Percentiles rank a stretch among this genome's conserved stretches.
Evolutionary conservation across 805 yeast species (phyloP).

Genomic region (Ogataea trehalophila): DNA sequence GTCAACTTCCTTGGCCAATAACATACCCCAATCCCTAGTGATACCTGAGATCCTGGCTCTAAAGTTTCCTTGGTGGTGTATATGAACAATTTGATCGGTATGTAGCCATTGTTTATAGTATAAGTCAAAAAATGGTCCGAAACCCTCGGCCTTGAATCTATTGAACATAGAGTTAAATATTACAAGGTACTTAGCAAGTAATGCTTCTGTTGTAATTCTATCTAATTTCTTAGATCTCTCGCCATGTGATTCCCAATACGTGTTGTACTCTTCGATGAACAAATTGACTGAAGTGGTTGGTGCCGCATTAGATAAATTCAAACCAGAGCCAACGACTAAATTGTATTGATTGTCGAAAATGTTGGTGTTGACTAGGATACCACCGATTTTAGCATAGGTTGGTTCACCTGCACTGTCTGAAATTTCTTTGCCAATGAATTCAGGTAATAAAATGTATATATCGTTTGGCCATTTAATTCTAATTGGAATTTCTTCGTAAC

Average conservation of each 20-base stretch:
- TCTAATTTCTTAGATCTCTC: constrained; percentile 28
- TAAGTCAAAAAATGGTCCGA: constrained; percentile 56
- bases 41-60: constrained; percentile 75
- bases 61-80: constrained; percentile 37
- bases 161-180: constrained; percentile 59
- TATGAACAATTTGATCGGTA: constrained; percentile 61
- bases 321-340: constrained; percentile 80
- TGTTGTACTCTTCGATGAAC: constrained; percentile 60
- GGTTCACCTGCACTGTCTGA: constrained; percentile 40
- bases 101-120: constrained; percentile 91
- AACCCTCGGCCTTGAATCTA: constrained; percentile 60
- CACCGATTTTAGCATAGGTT: constrained; percentile 72
- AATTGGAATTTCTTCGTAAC: constrained; percentile 69
- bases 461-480: constrained; percentile 97
- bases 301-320: constrained; percentile 76
- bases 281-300: constrained; percentile 88
- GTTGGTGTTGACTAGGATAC: constrained; percentile 78
- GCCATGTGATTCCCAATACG: constrained; percentile 39
- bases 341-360: constrained; percentile 54
- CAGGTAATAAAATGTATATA: constrained; percentile 69
- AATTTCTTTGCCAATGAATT: constrained; percentile 34
- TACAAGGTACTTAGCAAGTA: constrained; percentile 65
- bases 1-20: constrained; percentile 67
- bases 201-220: constrained; percentile 35
- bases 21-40: constrained; percentile 76